These are phyloP conservation scores for Crataegus laevigata DNA, from an alignment of 306 rosid genomes.

Conservation along the genomic window DNA sequence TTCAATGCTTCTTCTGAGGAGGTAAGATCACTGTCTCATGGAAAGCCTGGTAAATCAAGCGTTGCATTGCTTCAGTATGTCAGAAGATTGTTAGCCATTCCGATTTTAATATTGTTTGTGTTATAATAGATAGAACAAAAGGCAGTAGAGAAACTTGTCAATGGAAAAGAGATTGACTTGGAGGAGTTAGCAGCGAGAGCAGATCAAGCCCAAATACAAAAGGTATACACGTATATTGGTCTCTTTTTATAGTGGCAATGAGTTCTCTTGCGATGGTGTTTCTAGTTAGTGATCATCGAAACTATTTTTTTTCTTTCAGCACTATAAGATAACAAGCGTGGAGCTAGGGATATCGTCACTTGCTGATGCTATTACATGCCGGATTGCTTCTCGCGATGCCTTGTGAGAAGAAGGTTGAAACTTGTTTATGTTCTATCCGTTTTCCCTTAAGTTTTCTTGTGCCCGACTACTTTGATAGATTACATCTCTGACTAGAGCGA, in stretches of 20 bases:
- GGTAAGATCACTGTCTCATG: slow-evolving; percentile 32
- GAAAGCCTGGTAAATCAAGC: background rate
- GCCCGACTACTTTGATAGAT: background rate
- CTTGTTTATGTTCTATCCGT: background rate
- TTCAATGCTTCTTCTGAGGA: slow-evolving; percentile 67
- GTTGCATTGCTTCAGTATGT: background rate
- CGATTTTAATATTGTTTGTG: background rate
- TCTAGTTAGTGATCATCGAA: slow-evolving; percentile 3
- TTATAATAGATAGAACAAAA: slow-evolving; percentile 37
- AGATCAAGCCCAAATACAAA: slow-evolving; percentile 63
- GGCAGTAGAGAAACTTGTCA: slow-evolving; percentile 55
- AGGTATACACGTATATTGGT: slow-evolving; percentile 35
- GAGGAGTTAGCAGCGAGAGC: slow-evolving; percentile 73
- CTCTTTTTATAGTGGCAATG: background rate
- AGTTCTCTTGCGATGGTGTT: background rate
- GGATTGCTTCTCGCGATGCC: slow-evolving; percentile 78
- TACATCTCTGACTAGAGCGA: background rate
- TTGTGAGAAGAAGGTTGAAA: slow-evolving; percentile 35
- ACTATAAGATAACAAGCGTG: slow-evolving; percentile 57
- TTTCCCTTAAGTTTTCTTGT: background rate
- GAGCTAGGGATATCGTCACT: slow-evolving; percentile 75
- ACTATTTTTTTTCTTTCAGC: slow-evolving; percentile 39
- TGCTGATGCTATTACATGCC: slow-evolving; percentile 68
- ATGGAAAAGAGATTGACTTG: slow-evolving; percentile 58
- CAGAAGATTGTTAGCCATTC: background rate